Base-by-base conservation (phyloP, 2,329 filamentous ascomycete genomes). In the Geosmithia morbida region DNA sequence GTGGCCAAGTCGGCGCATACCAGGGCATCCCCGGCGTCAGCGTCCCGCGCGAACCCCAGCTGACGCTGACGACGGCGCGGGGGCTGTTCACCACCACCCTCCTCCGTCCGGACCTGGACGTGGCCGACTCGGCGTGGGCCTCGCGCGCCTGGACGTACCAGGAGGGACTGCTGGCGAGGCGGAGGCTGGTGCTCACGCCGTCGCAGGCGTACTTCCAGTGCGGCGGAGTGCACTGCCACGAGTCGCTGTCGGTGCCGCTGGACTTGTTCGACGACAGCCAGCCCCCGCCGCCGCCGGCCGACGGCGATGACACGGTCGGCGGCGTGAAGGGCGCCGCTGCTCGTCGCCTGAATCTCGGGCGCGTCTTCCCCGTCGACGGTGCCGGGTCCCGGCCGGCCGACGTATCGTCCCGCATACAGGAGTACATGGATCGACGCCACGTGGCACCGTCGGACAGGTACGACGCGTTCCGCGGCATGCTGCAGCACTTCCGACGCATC, bases 201-300 rank as follows among this genome's bases (percentile, higher is more conserved):
- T 63, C 59, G 2, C 64, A 66, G 51, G 55, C 56, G 3, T 66
- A 66, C 51, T 66, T 64, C 44, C 64, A 66, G 47, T 66, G 64
- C 50, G 56, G 58, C 29, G 50, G 56, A 8, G 50, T 66, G 13
- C 62, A 66, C 51, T 66, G 62, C 45, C 61, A 64, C 47, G 64
- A 66, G 49, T 63, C 58, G 47, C 55, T 66, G 5, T 57, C 56
- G 5, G 50, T 61, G 16, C 59, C 62, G 17, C 53, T 66, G 8
- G 54, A 58, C 16, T 55, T 59, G 20, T 58, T 60, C 13, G 55
- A 59, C 0, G 52, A 55, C 13, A 51, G 64, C 22, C 22, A 4
- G 22, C 22, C 22, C 8, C 22, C 22, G 4, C 22, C 22, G 4
- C 22, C 22, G 8, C 22, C 22, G 22, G 22, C 22, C 22, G 22